phyloP scores from a whole-genome alignment of 768 basidiomycete genomes.

The Hydnum rufescens region DNA sequence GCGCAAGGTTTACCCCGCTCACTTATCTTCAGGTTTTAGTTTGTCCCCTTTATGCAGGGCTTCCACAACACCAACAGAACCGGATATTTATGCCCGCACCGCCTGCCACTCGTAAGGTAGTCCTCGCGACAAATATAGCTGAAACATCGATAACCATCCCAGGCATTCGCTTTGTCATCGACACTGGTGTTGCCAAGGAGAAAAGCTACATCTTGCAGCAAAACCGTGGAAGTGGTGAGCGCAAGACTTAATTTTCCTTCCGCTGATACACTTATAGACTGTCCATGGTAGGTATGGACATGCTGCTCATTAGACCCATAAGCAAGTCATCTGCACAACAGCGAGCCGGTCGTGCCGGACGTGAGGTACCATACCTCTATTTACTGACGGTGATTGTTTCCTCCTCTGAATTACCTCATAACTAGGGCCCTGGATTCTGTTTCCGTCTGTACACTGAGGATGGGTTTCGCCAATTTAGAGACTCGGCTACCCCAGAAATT shows the following conservation, averaged over 20 bases:
- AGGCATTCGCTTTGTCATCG: conserved; percentile 86
- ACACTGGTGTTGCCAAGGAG: conserved; percentile 91
- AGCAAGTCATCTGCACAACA: conserved; percentile 73
- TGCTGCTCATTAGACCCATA: conserved; percentile 60
- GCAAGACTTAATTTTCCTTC: background rate
- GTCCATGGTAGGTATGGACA: conserved; percentile 52
- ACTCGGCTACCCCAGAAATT: conserved; percentile 73
- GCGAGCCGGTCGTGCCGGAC: conserved; percentile 89
- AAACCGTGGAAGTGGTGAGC: conserved; percentile 29
- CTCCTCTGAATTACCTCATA: background rate
- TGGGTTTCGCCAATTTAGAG: conserved; percentile 43
- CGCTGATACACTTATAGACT: background rate
- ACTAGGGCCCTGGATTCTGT: conserved; percentile 61
- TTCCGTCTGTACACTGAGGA: conserved; percentile 85
- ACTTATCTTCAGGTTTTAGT: conserved; percentile 34
- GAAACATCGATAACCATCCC: conserved; percentile 97
- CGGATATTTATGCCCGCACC: conserved; percentile 56
- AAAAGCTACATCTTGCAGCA: conserved; percentile 60
- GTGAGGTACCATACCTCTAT: conserved; percentile 38
- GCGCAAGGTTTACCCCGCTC: conserved; percentile 9
- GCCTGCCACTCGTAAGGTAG: conserved; percentile 62
- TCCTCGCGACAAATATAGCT: conserved; percentile 93
- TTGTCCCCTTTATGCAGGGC: conserved; percentile 72
- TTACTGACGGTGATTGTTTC: background rate
- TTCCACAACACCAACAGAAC: conserved; percentile 56